These are phyloP conservation scores for Suillus decipiens DNA, from an alignment of 768 basidiomycete genomes.

Conservation along the genomic window DNA sequence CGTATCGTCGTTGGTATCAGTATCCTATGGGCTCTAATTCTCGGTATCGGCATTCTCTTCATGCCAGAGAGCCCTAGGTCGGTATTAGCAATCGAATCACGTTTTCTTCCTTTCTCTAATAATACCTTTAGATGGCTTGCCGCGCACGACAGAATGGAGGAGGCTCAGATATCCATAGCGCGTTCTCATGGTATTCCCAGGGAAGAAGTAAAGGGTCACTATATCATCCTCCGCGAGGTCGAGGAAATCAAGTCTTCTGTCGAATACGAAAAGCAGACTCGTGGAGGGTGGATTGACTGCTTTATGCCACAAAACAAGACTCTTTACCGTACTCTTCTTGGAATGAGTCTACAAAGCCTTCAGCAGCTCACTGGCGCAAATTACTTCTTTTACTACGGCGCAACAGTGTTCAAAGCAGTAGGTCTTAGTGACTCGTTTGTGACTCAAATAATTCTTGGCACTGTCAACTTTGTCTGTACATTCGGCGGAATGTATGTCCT, in stretches of 20 bases:
- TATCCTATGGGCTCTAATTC: constrained; percentile 61
- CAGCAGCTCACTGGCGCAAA: constrained; percentile 76
- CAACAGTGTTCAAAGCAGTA: constrained; percentile 67
- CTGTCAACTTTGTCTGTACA: constrained; percentile 71
- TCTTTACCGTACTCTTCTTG: constrained; percentile 63
- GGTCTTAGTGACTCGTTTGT: constrained; percentile 68
- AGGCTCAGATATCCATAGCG: constrained; percentile 51
- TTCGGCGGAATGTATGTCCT: constrained; percentile 75
- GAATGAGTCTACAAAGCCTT: constrained; percentile 66
- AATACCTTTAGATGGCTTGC: constrained; percentile 51
- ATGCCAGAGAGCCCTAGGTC: constrained; percentile 69
- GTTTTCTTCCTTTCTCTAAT: constrained; percentile 4
- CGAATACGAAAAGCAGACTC: constrained; percentile 47
- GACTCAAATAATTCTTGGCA: constrained; percentile 75
- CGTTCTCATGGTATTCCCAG: constrained; percentile 48
- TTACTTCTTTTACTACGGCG: constrained; percentile 69
- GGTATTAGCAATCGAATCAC: constrained; percentile 5
- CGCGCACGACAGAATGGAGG: constrained; percentile 45
- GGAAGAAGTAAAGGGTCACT: constrained; percentile 40
- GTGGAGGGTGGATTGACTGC: constrained; percentile 68
- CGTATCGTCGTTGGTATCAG: constrained; percentile 62
- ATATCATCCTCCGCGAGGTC: constrained; percentile 47
- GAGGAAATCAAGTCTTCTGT: constrained; percentile 57
- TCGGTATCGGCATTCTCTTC: constrained; percentile 64
- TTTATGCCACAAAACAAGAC: constrained; percentile 57